Base-by-base conservation (phyloP, 1,284 basidiomycete genomes). In the Apiotrichum gamsii region DNA sequence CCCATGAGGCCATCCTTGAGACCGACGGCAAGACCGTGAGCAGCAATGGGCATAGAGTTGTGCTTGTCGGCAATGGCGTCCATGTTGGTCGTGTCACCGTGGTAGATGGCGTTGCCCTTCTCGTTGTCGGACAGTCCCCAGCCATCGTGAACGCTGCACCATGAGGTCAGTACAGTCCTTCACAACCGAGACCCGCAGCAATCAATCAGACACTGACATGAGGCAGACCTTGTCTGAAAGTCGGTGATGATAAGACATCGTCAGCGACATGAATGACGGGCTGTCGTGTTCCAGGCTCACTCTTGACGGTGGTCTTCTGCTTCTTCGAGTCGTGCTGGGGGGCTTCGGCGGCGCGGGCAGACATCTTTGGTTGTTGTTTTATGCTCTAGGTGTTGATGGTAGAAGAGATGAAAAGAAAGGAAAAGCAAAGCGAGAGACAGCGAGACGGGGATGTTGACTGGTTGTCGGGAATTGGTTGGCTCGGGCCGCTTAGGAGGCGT, bases 1-100 rank as follows among this genome's bases (percentile, higher is more conserved):
- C 90, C 90, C 90, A 94, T 94, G 39, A 94, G 79, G 0, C 90
- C 89, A 39, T 93, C 90, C 65, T 77, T 87, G 43, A 94, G 77
- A 2, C 90, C 90, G 15, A 93, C 90, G 4, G 89, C 84, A 15
- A 86, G 76, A 15, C 90, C 90, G 58, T 90, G 87, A 1, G 90
- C 90, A 18, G 79, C 75, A n/a, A 94, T 78, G 11, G 77, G 77
- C 41, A 84, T 80, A 61, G 80, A 80, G 57, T 81, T 80, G 69
- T 90, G 80, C n/a, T 84, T 78, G 64, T 85, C 79, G 11, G 82
- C 81, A 63, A 94, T 85, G 34, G 76, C 78, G 71, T 90, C 87
- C 90, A 93, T 94, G 75, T 85, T 82, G 13, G 81, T 84, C 47
- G 90, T 91, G 41, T 79, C 78, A 13, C 80, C 90, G 19, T 84